Conservation (phyloP, 176 grass and related monocot species). For the Elymus sibiricus region DNA sequence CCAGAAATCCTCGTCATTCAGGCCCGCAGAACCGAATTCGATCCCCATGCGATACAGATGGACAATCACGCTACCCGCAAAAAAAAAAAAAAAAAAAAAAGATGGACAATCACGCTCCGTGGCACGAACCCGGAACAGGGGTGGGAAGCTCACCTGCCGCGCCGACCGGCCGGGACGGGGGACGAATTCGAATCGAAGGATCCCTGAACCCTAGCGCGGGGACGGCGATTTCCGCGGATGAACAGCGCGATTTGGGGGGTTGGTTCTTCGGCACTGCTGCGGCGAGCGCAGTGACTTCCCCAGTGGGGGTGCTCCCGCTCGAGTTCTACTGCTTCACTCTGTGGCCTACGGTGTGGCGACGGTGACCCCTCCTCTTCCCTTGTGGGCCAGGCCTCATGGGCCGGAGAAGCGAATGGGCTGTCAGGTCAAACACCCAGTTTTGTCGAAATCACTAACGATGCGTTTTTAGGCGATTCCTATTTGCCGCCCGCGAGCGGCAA, state of each 20-base stretch:
- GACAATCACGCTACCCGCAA: too few relatives aligned
- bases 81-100: too few relatives aligned
- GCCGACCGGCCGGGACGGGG: background rate
- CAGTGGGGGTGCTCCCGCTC: background rate
- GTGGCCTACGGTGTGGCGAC: background rate
- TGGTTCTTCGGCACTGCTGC: background rate
- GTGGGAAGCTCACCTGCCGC: background rate
- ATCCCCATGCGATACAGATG: background rate
- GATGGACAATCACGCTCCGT: too few relatives aligned
- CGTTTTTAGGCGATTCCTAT: too few relatives aligned
- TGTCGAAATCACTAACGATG: too few relatives aligned
- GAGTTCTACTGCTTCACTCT: background rate
- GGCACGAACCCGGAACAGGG: too few relatives aligned
- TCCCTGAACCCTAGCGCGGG: conserved; percentile 21
- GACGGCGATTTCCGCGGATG: background rate
- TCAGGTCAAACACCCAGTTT: too few relatives aligned
- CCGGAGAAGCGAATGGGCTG: too few relatives aligned
- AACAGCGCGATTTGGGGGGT: background rate
- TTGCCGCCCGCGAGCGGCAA: too few relatives aligned
- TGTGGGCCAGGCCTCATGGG: background rate
- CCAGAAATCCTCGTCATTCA: background rate
- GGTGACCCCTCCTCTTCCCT: background rate
- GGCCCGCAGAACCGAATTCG: background rate
- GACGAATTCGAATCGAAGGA: background rate
- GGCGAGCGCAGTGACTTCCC: background rate